phyloP scores from a whole-genome alignment of 1,284 basidiomycete genomes.

The Pyrrhoderma noxium region DNA sequence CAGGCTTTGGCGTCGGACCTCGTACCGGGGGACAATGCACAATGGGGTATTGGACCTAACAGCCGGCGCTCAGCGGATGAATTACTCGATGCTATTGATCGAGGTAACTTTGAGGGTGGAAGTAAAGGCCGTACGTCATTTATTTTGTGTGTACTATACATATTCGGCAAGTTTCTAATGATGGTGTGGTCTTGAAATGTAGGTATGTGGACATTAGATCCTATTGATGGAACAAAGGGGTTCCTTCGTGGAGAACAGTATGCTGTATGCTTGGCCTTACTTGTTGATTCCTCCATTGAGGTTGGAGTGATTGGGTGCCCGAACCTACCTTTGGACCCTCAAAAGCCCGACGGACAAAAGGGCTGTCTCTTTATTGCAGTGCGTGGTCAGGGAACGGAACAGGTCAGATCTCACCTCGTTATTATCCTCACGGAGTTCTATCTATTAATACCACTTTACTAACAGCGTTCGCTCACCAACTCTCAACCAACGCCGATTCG shows the following conservation, averaged over 20 bases:
- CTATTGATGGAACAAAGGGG: constrained; percentile 91
- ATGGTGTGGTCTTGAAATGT: neutral
- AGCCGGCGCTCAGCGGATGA: constrained; percentile 44
- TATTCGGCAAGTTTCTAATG: neutral
- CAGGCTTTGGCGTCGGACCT: constrained; percentile 64
- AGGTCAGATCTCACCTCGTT: constrained; percentile 45
- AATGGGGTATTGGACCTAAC: constrained; percentile 63
- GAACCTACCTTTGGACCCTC: constrained; percentile 69
- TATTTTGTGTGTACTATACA: constrained; percentile 3
- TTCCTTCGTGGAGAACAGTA: constrained; percentile 97
- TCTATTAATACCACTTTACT: neutral
- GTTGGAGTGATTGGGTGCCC: constrained; percentile 95
- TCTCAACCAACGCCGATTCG: constrained; percentile 36
- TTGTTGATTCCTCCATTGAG: constrained; percentile 79
- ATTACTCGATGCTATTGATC: constrained; percentile 81
- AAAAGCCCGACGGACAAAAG: constrained; percentile 50
- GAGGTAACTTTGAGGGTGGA: constrained; percentile 79
- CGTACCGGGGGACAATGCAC: constrained; percentile 39
- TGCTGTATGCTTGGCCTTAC: constrained; percentile 90
- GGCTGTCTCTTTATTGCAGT: constrained; percentile 84
- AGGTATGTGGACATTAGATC: constrained; percentile 90
- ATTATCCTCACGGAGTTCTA: too few species aligned
- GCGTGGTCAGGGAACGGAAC: constrained; percentile 74
- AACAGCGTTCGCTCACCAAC: constrained; percentile 31
- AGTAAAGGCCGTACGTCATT: constrained; percentile 60